Percentiles rank a stretch among this genome's conserved stretches.
Evolutionary conservation across 768 basidiomycete genomes (phyloP).

Genomic region (Boletus barrowsii): DNA sequence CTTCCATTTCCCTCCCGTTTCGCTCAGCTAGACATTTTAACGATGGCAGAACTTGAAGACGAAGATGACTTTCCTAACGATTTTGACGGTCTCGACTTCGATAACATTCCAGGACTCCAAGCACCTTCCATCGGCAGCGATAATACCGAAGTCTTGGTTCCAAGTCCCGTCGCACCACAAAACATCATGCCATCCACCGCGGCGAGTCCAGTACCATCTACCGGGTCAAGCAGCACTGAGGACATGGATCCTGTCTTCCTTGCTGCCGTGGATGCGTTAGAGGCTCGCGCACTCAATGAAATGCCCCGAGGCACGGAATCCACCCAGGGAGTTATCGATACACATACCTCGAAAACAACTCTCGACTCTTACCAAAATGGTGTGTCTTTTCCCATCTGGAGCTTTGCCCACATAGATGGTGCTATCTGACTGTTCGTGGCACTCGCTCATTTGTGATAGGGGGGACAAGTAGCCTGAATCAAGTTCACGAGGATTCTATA

Average conservation of each 20-base stretch:
- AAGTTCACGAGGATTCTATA: slow-evolving; percentile 3
- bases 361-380: slow-evolving; percentile 4
- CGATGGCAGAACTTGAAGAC: slow-evolving; percentile 25
- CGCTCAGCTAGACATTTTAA: neutral
- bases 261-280: slow-evolving; percentile 45
- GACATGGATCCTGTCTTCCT: slow-evolving; percentile 28
- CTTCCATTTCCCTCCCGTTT: neutral
- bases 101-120: slow-evolving; percentile 35
- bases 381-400: slow-evolving; percentile 11
- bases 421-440: neutral
- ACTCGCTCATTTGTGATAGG: slow-evolving; percentile 12
- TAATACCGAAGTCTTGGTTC: neutral
- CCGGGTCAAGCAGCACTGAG: slow-evolving; percentile 5
- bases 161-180: neutral
- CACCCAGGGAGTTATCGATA: neutral
- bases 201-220: slow-evolving; percentile 14
- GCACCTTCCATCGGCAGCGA: neutral
- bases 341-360: slow-evolving; percentile 7
- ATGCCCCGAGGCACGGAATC: slow-evolving; percentile 9
- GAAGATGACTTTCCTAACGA: slow-evolving; percentile 60
- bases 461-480: neutral
- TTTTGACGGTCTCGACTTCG: slow-evolving; percentile 48
- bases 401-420: neutral
- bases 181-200: neutral
- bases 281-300: slow-evolving; percentile 31